Conservation (phyloP, 2,329 filamentous ascomycete species). For the Zalaria obscura region DNA sequence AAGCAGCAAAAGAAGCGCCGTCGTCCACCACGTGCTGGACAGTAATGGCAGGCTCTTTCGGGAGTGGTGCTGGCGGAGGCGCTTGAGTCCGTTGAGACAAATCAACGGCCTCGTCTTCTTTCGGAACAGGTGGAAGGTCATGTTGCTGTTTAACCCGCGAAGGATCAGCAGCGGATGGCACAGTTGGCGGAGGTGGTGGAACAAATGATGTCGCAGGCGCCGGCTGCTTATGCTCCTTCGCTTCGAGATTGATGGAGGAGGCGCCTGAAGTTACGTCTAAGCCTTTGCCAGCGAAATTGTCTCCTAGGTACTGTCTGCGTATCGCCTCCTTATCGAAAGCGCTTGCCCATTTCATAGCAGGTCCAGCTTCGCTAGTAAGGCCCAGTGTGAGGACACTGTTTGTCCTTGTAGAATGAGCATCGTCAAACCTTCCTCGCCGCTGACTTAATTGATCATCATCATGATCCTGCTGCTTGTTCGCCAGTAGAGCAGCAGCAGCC, state of each 20-base stretch:
- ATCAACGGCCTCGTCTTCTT: background rate
- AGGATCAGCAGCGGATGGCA: conserved; percentile 5
- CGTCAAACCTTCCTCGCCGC: conserved; percentile 40
- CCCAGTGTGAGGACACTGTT: conserved; percentile 84
- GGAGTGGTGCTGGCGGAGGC: background rate
- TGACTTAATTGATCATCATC: conserved; percentile 37
- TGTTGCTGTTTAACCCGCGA: conserved; percentile 3
- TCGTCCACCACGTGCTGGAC: background rate
- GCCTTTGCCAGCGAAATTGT: conserved; percentile 58
- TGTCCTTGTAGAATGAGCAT: conserved; percentile 53
- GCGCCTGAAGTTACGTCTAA: conserved; percentile 24
- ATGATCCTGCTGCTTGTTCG: conserved; percentile 48
- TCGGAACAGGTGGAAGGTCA: background rate
- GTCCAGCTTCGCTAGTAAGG: conserved; percentile 74
- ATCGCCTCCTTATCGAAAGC: conserved; percentile 87
- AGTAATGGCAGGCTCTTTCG: background rate
- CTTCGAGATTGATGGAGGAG: conserved; percentile 4
- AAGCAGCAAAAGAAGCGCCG: background rate
- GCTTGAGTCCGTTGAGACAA: background rate
- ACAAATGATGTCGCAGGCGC: conserved; percentile 1
- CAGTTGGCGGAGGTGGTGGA: conserved; percentile 4
- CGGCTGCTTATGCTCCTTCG: conserved; percentile 3
- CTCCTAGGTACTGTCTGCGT: conserved; percentile 70
- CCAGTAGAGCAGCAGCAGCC: conserved; percentile 73
- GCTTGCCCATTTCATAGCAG: conserved; percentile 92